Evolutionary conservation across 2,329 filamentous ascomycete genomes (phyloP), one percentile per base, ranked within the genome.

Genomic region (Emericellopsis cladophorae): DNA sequence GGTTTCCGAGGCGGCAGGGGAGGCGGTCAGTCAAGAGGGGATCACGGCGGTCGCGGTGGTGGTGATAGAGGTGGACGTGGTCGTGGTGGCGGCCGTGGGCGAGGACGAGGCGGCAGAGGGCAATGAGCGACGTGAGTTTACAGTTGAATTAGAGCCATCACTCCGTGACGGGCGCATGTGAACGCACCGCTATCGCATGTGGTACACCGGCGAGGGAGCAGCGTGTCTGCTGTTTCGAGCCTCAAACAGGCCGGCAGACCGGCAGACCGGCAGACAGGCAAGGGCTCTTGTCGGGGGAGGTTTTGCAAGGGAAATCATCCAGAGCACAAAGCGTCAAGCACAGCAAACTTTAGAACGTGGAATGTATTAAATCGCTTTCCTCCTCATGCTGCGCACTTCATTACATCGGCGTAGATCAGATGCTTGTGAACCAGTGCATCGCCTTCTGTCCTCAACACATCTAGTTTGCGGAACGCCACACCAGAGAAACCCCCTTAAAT

Each of bases 1-100:
- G 67, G 66, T 46, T 84, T 80, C 54, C 72, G 81, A 43, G 79
- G 83, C 37, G 79, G 81, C 33, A 70, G 79, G 32, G 71, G 75
- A 46, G 72, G 76, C n/a, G 72, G 76, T 14, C 65, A 68, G 41
- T 62, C 73, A 54, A 68, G 75, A 51, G 75, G 74, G 41, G 76
- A 79, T 31, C 70, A 80, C 48, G 67, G 68, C 36, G 66, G 72
- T 38, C 62, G 74, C 16, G 68, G 74, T 24, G 73, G 75, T 36
- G 68, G 71, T 23, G 70, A 73, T 32, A 69, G 76, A 18, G 66
- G 68, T 21, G 64, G 63, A 36, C 59, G 62, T 40, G 60, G 60
- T 18, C 52, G 59, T 24, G 64, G 64, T 33, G 26, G 26, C 8
- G 46, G 48, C 29, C 51, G 58, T 18, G 58, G 57, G 15, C 49